Conservation (phyloP, 257 asterid genomes). For the Nicotiana undulata region DNA sequence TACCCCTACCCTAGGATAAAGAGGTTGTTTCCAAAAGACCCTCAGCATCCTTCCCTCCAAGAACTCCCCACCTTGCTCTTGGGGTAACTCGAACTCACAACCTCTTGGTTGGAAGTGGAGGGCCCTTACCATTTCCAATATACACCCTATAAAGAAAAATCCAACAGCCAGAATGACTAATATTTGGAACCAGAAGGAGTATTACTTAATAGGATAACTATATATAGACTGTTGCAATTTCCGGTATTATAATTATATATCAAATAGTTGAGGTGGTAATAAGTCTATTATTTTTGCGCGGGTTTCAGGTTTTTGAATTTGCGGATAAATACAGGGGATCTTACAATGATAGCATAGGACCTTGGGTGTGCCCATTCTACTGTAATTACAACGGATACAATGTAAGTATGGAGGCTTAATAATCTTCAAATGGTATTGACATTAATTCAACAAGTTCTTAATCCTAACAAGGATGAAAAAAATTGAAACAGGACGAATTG, state of each 20-base stretch:
- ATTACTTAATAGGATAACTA: background rate
- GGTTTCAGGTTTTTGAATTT: constrained; percentile 35
- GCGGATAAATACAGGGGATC: constrained; percentile 63
- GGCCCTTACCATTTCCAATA: too few species aligned
- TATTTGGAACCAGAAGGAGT: background rate
- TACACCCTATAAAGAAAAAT: too few species aligned
- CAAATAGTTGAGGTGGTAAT: background rate
- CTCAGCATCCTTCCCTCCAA: too few species aligned
- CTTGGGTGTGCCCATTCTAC: constrained; percentile 70
- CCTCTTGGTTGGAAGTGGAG: too few species aligned
- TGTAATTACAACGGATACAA: constrained; percentile 72
- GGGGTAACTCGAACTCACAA: too few species aligned
- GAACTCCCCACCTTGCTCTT: too few species aligned
- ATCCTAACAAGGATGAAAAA: background rate
- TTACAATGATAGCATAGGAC: constrained; percentile 62
- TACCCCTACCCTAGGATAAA: too few species aligned
- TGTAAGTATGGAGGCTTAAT: constrained; percentile 20
- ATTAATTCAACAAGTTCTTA: background rate
- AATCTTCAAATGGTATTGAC: background rate
- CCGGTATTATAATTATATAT: background rate
- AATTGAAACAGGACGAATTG: constrained; percentile 12
- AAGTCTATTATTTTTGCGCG: background rate
- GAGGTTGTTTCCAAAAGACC: too few species aligned
- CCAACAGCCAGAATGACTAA: background rate
- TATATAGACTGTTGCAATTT: background rate